Evolutionary conservation across 2,329 filamentous ascomycete species (phyloP), one percentile per base, ranked within the genome.

Genomic region (Chaetomium sp.): DNA sequence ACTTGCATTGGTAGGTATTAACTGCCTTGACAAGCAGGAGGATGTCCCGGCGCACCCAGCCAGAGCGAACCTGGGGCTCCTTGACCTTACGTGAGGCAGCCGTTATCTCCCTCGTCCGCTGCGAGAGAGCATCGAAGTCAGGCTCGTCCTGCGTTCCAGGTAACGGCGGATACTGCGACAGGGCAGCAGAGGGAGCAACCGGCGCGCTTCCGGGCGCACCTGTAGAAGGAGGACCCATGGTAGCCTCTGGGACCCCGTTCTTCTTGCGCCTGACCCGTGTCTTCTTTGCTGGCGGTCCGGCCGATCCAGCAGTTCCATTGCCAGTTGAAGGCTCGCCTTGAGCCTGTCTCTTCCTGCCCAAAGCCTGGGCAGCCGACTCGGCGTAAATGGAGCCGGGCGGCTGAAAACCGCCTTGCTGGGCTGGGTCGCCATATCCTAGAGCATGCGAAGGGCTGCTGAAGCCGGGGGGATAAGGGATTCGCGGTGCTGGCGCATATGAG

Each of bases 21-120:
- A 85, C 77, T 58, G 80, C 76, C 7, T 74, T 68, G 35, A 84
- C 71, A 53, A 86, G 81, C 42, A 72, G 67, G 13, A 70, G 49
- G 5, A 74, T 74, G 68, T 86, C 83, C 8, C 71, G 62, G 10
- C 75, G 69, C 31, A 77, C 77, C 83, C 83, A 86, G 8, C 72
- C 70, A 53, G 69, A 70, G 57, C 76, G 75, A 50, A 65, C 63
- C 69, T 79, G 78, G 7, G 71, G 73, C 65, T 73, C 68, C 59
- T 74, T 74, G n/a, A 69, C 70, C 50, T 74, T 72, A 19, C 72
- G 72, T 55, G 75, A 68, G 12, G 71, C 73, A 7, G 72, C 70
- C 54, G 68, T 72, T 60, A 68, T 73, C 64, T 65, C 74, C 60
- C 54, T 68, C 31, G 61, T 70, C 21, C 65, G 68, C 63, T 73